phyloP scores from a whole-genome alignment of 108 stramenopile species.

The Conticribra weissflogii region DNA sequence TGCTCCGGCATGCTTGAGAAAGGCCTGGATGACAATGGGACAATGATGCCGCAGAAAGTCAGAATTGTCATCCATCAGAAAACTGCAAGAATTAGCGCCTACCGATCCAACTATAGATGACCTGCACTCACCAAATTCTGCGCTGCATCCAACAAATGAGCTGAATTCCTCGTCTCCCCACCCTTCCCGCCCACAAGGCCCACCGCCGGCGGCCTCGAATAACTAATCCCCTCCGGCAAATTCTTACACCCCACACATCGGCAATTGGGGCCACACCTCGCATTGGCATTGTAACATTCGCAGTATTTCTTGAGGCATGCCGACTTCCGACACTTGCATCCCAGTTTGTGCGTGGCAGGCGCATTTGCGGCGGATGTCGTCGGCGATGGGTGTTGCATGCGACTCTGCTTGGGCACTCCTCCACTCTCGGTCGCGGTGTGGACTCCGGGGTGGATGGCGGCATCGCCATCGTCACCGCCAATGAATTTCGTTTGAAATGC shows the following conservation, averaged over 20 bases:
- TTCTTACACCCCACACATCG: slow-evolving; percentile 95
- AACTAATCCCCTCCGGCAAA: slow-evolving; percentile 29
- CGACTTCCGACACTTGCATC: slow-evolving; percentile 94
- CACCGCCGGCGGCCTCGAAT: slow-evolving; percentile 10
- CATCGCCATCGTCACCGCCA: slow-evolving; percentile 25
- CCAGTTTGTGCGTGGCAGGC: slow-evolving; percentile 78
- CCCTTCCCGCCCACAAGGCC: not conserved
- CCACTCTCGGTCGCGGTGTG: too few species aligned
- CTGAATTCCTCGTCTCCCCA: slow-evolving; percentile 23
- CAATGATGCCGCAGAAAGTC: not conserved
- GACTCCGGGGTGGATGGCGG: slow-evolving; percentile 6
- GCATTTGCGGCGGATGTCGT: slow-evolving; percentile 7
- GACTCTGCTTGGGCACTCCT: not conserved
- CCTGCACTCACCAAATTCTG: slow-evolving; percentile 63
- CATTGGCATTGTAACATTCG: slow-evolving; percentile 91
- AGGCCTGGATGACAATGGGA: slow-evolving; percentile 6
- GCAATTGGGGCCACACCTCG: slow-evolving; percentile 87
- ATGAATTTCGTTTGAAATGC: slow-evolving; percentile 92
- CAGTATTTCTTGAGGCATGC: slow-evolving; percentile 96
- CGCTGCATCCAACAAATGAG: slow-evolving; percentile 75
- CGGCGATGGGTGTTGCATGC: slow-evolving; percentile 41
- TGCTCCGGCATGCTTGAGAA: slow-evolving; percentile 27
- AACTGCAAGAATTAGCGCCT: not conserved
- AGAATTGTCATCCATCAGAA: not conserved
- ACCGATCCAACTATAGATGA: not conserved